Base-by-base conservation (phyloP, 1,139 yeast genomes). In the Geotrichum fermentans region DNA sequence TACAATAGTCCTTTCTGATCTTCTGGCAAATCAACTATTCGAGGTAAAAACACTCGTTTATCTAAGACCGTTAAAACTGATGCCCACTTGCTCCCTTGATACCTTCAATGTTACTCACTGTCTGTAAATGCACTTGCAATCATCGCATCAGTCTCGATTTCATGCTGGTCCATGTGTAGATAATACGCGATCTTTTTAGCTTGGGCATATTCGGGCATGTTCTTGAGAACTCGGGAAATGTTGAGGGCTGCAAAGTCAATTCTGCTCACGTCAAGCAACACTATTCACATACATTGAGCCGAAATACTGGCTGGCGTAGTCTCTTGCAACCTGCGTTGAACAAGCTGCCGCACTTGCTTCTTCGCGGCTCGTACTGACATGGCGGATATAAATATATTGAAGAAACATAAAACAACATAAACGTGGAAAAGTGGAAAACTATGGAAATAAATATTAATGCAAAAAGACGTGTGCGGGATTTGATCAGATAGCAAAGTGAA, bases 81-180 rank as follows among this genome's bases (percentile, higher is more conserved):
- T n/a, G n/a, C n/a, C n/a, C n/a, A n/a, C n/a, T n/a, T n/a, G n/a
- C n/a, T n/a, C n/a, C n/a, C n/a, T n/a, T n/a, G n/a, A n/a, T n/a
- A n/a, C n/a, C n/a, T n/a, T n/a, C n/a, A n/a, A n/a, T n/a, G n/a
- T n/a, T n/a, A 29, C 56, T 73, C 78, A 3, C 70, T 66, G 46
- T 67, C 62, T 1, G 59, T 60, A 53, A 80, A 80, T 16, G 85
- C 78, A 4, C 67, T 55, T 35, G 68, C 56, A 11, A 85, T 77
- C 14, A 85, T 67, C 0, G 60, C 61, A 11, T 66, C 57, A 0
- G 95, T 85, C 52, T 75, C 74, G 1, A 82, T 67, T 60, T 86
- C 95, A 54, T 77, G 73, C 21, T 66, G 58, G 1, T 80, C 82
- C 85, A 85, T 80, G 61, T 75, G 79, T 80, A 84, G 76, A 58